Base-by-base conservation (phyloP, 1,284 basidiomycete species). In the Schizopora paradoxa region DNA sequence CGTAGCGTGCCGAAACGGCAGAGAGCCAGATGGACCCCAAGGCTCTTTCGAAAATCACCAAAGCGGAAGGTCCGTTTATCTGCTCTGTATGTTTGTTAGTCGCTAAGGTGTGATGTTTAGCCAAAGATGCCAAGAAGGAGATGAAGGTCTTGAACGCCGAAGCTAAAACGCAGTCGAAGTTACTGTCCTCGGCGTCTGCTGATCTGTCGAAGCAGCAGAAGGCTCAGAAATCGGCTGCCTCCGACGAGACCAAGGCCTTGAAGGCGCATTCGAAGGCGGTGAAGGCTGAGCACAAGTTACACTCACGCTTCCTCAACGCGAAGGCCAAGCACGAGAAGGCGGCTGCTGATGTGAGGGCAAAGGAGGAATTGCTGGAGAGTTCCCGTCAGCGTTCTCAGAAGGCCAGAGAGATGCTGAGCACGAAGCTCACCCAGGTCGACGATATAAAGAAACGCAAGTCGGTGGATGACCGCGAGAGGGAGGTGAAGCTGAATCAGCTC, bases 401-500 rank as follows among this genome's bases (percentile, higher is more conserved):
- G 19, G 54, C 54, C 46, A 61, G 56, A 6, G 54, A 55, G 39
- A 43, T 55, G 6, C 41, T 61, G 8, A 41, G 56, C 57, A 43
- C 47, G 34, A 63, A 67, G 56, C 64, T 62, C 7, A 58, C 64
- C 48, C 67, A 70, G 47, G 58, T 69, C 29, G 67, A 70, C 48
- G 63, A 67, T 48, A 49, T 68, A 26, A 55, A 66, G 44, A 61
- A 59, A 11, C 62, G 65, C 44, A 68, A 68, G 60, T 66, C 65
- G 16, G 65, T 65, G 4, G 68, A 69, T 52, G 68, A 69, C 51
- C 62, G 66, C 37, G 68, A 69, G 54, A 55, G 68, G 29, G 64
- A 62, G 42, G 62, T 64, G 54, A 68, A 67, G 55, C 19, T 49
- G 11, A 31, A 16, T 11, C 19, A 51, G 14, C 36, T 51, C 14